Conservation (phyloP, 352 stramenopile genomes). For the Lagenidium giganteum region DNA sequence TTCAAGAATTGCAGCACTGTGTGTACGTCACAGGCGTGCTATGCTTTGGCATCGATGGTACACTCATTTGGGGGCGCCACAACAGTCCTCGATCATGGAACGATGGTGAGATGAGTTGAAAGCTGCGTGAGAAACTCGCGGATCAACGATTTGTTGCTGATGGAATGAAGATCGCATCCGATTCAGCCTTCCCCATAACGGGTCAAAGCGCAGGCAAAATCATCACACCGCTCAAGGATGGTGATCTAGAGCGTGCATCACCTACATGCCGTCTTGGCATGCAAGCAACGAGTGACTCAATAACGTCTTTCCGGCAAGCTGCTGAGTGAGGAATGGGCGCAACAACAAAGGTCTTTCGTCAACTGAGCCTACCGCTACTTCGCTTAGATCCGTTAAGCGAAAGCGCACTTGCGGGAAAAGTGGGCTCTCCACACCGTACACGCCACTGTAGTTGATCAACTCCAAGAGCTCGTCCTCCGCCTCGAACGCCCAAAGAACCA, state of each 20-base stretch:
- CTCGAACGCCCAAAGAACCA: too few relatives aligned
- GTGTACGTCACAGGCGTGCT: slow-evolving; percentile 4
- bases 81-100: slow-evolving; percentile 15
- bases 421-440: too few relatives aligned
- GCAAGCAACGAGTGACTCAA: background rate
- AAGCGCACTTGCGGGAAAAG: too few relatives aligned
- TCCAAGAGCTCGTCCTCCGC: too few relatives aligned
- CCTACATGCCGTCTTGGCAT: background rate
- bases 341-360: slow-evolving; percentile 6
- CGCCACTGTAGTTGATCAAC: too few relatives aligned
- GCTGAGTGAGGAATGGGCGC: slow-evolving; percentile 16
- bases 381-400: too few relatives aligned
- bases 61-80: slow-evolving; percentile 9
- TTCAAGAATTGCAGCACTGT: too few relatives aligned
- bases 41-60: slow-evolving; percentile 13
- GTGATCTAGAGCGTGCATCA: slow-evolving; percentile 7
- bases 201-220: background rate
- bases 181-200: slow-evolving; percentile 11
- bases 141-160: background rate
- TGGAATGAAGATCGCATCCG: slow-evolving; percentile 5
- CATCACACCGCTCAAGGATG: slow-evolving; percentile 9
- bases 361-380: slow-evolving; percentile 1
- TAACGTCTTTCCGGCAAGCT: slow-evolving; percentile 6
- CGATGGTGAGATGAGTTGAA: slow-evolving; percentile 7
- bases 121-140: background rate